Conservation (phyloP, 23 red algal genomes). For the Agarophyton chilense region DNA sequence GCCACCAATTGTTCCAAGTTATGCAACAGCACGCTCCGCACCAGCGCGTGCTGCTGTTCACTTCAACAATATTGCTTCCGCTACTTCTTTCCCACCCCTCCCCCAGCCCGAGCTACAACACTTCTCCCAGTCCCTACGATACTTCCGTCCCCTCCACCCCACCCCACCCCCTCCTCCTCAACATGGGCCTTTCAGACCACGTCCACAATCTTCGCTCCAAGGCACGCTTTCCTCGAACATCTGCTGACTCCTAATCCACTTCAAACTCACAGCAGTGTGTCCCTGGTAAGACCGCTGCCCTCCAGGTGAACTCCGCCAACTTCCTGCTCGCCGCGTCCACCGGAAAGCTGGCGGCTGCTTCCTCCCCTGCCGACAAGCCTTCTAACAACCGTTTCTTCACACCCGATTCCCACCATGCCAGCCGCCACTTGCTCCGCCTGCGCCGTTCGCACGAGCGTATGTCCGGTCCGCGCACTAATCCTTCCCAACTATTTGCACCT, state of each 20-base stretch:
- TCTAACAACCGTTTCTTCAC: background rate
- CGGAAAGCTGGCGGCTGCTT: background rate
- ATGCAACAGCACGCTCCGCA: background rate
- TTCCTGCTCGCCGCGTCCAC: conserved; percentile 12
- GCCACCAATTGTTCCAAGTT: background rate
- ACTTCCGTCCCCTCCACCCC: background rate
- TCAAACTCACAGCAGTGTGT: conserved; percentile 19
- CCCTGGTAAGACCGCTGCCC: background rate
- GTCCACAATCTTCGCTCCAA: conserved; percentile 10
- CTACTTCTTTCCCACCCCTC: background rate
- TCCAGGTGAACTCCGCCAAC: background rate
- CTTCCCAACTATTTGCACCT: background rate
- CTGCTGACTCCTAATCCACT: conserved; percentile 23
- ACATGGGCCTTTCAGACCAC: conserved; percentile 5
- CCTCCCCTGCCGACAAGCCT: background rate
- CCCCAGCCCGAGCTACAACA: no score
- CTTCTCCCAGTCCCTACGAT: background rate
- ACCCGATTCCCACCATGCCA: background rate
- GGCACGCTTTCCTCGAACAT: conserved; percentile 6
- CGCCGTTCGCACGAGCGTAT: background rate
- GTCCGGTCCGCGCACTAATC: background rate
- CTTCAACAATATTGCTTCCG: background rate
- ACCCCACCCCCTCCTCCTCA: background rate
- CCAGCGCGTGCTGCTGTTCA: background rate
- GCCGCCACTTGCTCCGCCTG: background rate